Evolutionary conservation across 31 red algal species (phyloP).

Genomic region (Bonnemaisonia californica): DNA sequence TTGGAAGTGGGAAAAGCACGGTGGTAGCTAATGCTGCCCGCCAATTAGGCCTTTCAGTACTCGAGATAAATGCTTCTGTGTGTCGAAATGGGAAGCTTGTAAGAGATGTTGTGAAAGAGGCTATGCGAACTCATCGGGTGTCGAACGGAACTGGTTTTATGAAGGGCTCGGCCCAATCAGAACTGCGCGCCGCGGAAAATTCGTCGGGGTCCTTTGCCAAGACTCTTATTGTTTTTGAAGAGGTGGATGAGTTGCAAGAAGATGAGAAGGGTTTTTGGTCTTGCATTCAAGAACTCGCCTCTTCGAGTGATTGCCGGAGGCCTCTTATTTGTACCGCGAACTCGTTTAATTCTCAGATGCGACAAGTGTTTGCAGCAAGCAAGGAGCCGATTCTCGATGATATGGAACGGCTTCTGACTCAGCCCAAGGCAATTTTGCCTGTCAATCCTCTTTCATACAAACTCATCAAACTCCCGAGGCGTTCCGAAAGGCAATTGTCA

Average conservation of each 20-base stretch:
- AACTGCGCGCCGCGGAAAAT: background rate
- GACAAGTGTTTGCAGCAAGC: conserved; percentile 36
- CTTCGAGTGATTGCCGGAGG: conserved; percentile 41
- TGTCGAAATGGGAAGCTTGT: conserved; percentile 64
- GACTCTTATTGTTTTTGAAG: conserved; percentile 79
- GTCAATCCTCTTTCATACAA: conserved; percentile 41
- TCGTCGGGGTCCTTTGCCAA: conserved; percentile 10
- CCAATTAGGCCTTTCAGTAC: conserved; percentile 58
- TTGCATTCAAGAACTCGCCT: conserved; percentile 44
- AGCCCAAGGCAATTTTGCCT: conserved; percentile 25
- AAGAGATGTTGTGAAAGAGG: conserved; percentile 60
- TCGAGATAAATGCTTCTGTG: conserved; percentile 69
- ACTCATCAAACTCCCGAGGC: conserved; percentile 38
- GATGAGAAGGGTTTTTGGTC: conserved; percentile 87
- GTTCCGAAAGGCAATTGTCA: conserved; percentile 46
- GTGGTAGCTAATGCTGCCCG: conserved; percentile 53
- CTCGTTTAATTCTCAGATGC: conserved; percentile 48
- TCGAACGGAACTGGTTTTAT: background rate
- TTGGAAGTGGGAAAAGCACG: conserved; percentile 73
- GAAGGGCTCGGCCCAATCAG: background rate
- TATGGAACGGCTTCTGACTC: conserved; percentile 39
- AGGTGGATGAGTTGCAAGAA: conserved; percentile 71
- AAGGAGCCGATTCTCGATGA: conserved; percentile 44
- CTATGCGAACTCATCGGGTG: conserved; percentile 62
- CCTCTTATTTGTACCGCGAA: conserved; percentile 73